Conservation (phyloP, 345 rosid species). For the Schrenkiella parvula region DNA sequence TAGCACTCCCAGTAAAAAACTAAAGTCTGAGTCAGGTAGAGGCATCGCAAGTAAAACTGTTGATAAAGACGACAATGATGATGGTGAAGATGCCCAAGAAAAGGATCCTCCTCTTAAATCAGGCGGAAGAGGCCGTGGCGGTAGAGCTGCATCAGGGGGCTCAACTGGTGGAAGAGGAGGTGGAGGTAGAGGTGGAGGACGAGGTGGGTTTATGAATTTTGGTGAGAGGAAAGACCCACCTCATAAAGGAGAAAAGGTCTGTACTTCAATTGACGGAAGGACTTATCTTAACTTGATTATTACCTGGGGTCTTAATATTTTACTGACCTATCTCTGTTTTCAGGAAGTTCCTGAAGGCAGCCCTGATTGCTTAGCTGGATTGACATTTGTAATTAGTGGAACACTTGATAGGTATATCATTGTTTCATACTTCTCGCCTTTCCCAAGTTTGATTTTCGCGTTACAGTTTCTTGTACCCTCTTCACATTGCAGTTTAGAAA, state of each 20-base stretch:
- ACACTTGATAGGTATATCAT: conserved; percentile 88
- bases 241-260: conserved; percentile 98
- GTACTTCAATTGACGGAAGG: conserved; percentile 34
- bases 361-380: conserved; percentile 79
- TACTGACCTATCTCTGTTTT: conserved; percentile 21
- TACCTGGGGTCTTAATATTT: not conserved
- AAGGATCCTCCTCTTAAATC: conserved; percentile 56
- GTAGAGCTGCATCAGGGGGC: conserved; percentile 62
- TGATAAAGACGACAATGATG: conserved; percentile 49
- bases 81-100: conserved; percentile 49
- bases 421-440: conserved; percentile 1
- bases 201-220: conserved; percentile 89
- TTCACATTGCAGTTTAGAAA: conserved; percentile 68
- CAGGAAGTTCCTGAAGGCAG: conserved; percentile 99
- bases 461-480: conserved; percentile 17
- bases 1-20: conserved; percentile 73
- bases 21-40: conserved; percentile 69
- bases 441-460: not conserved
- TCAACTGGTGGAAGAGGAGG: conserved; percentile 57
- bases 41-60: conserved; percentile 54
- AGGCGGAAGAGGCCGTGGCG: conserved; percentile 79
- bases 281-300: conserved; percentile 22
- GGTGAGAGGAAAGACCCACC: conserved; percentile 99
- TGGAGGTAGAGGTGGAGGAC: conserved; percentile 80
- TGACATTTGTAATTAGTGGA: conserved; percentile 96